Base-by-base conservation (phyloP, 441 rosid species). In the Pelargonium myrrhifolium region DNA sequence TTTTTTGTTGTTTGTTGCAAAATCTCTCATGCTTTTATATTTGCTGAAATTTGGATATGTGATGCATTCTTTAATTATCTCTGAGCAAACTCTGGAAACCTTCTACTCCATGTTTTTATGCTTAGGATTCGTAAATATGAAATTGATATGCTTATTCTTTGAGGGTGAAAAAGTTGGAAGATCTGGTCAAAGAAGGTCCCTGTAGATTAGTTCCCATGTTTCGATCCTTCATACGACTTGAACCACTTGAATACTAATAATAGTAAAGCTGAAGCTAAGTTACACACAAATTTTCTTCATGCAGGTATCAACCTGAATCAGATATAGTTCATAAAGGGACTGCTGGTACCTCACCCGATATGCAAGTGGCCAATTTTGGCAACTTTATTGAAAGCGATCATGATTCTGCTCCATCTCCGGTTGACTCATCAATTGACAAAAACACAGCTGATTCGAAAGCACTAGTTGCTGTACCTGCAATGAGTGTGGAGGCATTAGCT, bases 391-490 rank as follows among this genome's bases (percentile, higher is more conserved):
- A 88, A 77, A 86, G 87, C 68, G 87, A 84, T 76, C 86, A 80
- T 79, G 90, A 86, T 72, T 81, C 83, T 18, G 92, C 83, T 65
- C 73, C 90, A 71, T 82, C 83, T 69, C 85, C 88, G 14, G 70
- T 79, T 66, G 82, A 79, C 49, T 47, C 77, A 69, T 80, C 84
- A 53, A 72, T 73, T 59, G 84, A 77, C 67, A 77, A 76, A 73
- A 55, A 72, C 72, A 37, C 73, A 15, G 71, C 71, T 31, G 89
- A 86, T 69, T 80, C 86, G 14, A 86, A 84, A 81, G 81, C 85
- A 31, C 68, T 88, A 76, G 79, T 87, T 73, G 76, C 85, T 56
- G 65, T 84, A 37, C 85, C 91, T 24, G 75, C 85, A 47, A 75
- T 81, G 75, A 82, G 74, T 43, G 67, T 72, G 55, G 89, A 77